These are phyloP conservation scores for Candida tetrigidarum DNA, from an alignment of 1,139 yeast genomes.

Conservation along the genomic window DNA sequence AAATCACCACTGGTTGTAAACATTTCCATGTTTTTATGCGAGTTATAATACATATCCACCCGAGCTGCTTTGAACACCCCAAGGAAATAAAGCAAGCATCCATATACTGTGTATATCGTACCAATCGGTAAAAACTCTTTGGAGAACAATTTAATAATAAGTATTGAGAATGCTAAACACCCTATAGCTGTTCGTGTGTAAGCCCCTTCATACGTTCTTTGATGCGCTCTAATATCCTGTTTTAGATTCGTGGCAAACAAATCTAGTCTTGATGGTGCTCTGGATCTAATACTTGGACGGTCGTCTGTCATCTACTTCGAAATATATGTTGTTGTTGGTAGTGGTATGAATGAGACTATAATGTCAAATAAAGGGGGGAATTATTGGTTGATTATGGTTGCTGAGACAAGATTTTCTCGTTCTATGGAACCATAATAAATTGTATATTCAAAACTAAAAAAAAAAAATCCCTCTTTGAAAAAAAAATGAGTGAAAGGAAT, in stretches of 20 bases:
- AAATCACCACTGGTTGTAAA: slow-evolving; percentile 56
- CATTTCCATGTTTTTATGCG: slow-evolving; percentile 40
- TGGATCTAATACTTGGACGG: slow-evolving; percentile 17
- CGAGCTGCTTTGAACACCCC: slow-evolving; percentile 50
- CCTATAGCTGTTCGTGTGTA: slow-evolving; percentile 58
- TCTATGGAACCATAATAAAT: not conserved
- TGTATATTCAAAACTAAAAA: no score
- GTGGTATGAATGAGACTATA: not conserved
- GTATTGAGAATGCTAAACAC: slow-evolving; percentile 47
- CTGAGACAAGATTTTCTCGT: no score
- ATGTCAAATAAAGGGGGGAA: no score
- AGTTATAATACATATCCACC: slow-evolving; percentile 52
- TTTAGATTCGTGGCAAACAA: slow-evolving; percentile 40
- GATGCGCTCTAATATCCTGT: slow-evolving; percentile 61
- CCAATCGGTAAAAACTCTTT: slow-evolving; percentile 58
- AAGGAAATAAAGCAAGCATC: slow-evolving; percentile 49
- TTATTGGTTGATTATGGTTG: no score
- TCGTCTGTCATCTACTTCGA: slow-evolving; percentile 6
- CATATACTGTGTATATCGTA: slow-evolving; percentile 55
- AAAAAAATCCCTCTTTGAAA: no score
- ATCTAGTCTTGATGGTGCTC: slow-evolving; percentile 41
- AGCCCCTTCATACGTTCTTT: slow-evolving; percentile 65
- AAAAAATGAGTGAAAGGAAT: no score
- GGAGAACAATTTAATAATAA: slow-evolving; percentile 56
- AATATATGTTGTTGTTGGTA: not conserved